phyloP scores from a whole-genome alignment of 1,284 basidiomycete species.

The Polyporus tsugae region DNA sequence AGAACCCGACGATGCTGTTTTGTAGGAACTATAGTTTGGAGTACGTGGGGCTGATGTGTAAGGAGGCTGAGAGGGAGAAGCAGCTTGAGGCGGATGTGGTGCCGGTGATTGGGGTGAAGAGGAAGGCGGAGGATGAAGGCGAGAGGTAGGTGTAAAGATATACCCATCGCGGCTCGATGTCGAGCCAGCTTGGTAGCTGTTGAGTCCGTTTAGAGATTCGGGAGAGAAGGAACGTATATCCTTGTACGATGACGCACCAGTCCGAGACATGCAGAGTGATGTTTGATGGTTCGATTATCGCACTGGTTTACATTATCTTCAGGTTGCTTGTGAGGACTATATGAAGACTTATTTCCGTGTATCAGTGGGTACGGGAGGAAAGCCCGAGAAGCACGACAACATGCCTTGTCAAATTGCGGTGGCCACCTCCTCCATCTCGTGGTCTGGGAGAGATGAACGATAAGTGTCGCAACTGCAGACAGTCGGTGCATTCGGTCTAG shows the following conservation, averaged over 20 bases:
- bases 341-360: no score
- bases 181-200: neutral
- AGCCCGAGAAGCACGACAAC: no score
- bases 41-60: conserved; percentile 28
- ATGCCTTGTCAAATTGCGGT: no score
- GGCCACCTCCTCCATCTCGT: no score
- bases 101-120: neutral
- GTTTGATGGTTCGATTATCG: no score
- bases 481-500: no score
- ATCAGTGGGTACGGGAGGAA: no score
- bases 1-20: conserved; percentile 23
- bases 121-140: neutral
- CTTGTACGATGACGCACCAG: neutral
- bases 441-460: no score
- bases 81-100: neutral
- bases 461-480: no score
- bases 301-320: no score
- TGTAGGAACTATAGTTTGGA: conserved; percentile 32
- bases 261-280: no score
- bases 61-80: neutral
- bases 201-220: neutral
- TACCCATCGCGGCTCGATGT: neutral
- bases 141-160: neutral
- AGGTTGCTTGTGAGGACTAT: no score
- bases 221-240: neutral